These are phyloP conservation scores for Cyclotella cryptica DNA, from an alignment of 108 stramenopile genomes.

Conservation along the genomic window DNA sequence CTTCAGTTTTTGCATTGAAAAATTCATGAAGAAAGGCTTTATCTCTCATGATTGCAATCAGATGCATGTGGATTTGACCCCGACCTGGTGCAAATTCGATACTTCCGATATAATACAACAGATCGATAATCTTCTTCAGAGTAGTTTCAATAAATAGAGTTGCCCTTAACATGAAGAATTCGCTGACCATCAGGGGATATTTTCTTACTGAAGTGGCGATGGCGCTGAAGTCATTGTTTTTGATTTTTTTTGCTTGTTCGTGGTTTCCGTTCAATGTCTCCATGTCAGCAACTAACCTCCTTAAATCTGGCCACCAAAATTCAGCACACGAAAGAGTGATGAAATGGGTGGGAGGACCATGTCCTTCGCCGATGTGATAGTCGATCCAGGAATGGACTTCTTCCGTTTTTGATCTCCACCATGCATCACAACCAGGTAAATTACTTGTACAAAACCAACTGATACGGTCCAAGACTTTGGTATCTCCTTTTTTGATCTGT, in stretches of 20 bases:
- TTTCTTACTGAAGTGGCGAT: conserved; percentile 3
- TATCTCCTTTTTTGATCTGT: conserved; percentile 12
- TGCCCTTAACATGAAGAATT: conserved; percentile 37
- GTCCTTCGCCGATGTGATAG: conserved; percentile 26
- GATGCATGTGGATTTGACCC: conserved; percentile 31
- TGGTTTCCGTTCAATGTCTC: conserved; percentile 11
- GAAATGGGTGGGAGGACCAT: conserved; percentile 44
- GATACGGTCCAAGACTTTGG: neutral
- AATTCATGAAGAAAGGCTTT: conserved; percentile 23
- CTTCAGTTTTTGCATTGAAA: conserved; percentile 4
- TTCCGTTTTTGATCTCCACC: conserved; percentile 20
- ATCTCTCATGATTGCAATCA: conserved; percentile 26
- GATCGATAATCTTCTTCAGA: conserved; percentile 13
- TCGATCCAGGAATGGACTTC: conserved; percentile 44
- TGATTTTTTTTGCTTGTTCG: neutral
- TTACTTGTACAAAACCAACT: neutral
- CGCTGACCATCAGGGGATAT: conserved; percentile 14
- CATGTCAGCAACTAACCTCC: conserved; percentile 10
- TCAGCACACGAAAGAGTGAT: conserved; percentile 45
- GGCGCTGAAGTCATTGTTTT: neutral
- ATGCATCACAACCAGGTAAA: conserved; percentile 26
- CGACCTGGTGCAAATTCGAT: conserved; percentile 26
- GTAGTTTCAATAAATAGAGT: conserved; percentile 23
- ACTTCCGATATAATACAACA: conserved; percentile 35
- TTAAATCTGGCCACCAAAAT: conserved; percentile 45